Evolutionary conservation across 176 grass and related monocot species (phyloP).

Genomic region (Zizania latifolia): DNA sequence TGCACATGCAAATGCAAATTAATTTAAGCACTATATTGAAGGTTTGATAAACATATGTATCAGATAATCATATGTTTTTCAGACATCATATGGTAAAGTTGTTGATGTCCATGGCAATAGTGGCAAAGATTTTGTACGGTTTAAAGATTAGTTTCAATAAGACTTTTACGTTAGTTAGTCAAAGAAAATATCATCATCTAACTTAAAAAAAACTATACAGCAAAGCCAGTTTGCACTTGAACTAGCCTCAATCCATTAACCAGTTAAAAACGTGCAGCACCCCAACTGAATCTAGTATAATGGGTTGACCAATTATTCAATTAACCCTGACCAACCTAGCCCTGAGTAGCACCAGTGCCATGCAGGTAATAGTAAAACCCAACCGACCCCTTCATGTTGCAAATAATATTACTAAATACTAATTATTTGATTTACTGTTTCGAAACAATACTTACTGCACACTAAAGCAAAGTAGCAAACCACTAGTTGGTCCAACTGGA

Average conservation of each 20-base stretch:
- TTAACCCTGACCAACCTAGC: neutral
- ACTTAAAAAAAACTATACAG: neutral
- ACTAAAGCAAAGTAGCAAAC: constrained; percentile 12
- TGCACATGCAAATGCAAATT: neutral
- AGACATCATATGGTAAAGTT: too few relatives aligned
- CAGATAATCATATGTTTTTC: neutral
- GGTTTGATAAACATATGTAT: neutral
- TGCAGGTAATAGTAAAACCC: neutral
- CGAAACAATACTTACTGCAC: neutral
- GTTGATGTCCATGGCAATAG: neutral
- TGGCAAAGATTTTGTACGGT: neutral
- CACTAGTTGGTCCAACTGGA: neutral
- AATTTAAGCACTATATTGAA: neutral
- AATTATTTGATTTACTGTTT: neutral
- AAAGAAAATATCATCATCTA: neutral
- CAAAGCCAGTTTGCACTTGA: constrained; percentile 16
- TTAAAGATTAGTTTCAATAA: neutral
- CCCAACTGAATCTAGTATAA: neutral
- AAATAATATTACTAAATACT: neutral
- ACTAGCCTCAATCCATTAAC: neutral
- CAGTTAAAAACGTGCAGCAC: neutral
- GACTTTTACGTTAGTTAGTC: neutral
- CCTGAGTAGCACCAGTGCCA: neutral
- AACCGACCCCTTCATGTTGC: neutral
- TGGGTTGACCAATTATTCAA: neutral